Percentiles rank a stretch among this genome's conserved stretches.
phyloP scores from a whole-genome alignment of 164 flowering plant species.

The Chimonanthus salicifolius region DNA sequence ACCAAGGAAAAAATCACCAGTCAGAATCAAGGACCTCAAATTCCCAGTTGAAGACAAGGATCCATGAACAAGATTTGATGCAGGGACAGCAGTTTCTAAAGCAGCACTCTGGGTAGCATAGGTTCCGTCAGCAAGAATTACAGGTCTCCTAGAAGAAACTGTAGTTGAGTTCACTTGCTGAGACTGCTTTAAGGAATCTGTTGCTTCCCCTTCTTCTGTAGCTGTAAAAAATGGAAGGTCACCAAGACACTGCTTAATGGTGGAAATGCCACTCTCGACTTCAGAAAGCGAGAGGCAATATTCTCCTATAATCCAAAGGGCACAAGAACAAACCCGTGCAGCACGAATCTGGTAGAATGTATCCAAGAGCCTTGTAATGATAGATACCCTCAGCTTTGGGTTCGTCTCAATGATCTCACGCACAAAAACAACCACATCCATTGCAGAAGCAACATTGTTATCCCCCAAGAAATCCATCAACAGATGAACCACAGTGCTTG shows the following conservation, averaged over 20 bases:
- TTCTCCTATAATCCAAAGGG: conserved; percentile 93
- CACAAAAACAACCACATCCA: conserved; percentile 83
- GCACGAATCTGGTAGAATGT: conserved; percentile 90
- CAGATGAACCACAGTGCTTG: conserved; percentile 92
- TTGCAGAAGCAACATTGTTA: conserved; percentile 81
- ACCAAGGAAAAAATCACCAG: conserved; percentile 93
- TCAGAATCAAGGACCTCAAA: conserved; percentile 73
- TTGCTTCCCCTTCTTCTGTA: conserved; percentile 38
- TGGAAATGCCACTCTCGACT: conserved; percentile 74
- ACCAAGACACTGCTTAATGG: conserved; percentile 91
- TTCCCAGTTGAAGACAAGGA: conserved; percentile 66
- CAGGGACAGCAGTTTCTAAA: conserved; percentile 70
- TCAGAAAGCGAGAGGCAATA: conserved; percentile 92
- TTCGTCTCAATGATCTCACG: conserved; percentile 90
- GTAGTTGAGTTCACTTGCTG: conserved; percentile 57
- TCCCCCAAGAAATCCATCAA: conserved; percentile 98
- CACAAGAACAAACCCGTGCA: conserved; percentile 86
- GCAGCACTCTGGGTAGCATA: conserved; percentile 99
- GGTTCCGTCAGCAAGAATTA: conserved; percentile 94
- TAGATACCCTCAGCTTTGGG: conserved; percentile 82
- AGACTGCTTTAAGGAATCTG: conserved; percentile 52
- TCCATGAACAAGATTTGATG: conserved; percentile 73
- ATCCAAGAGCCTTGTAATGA: conserved; percentile 83
- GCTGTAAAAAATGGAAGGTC: conserved; percentile 79
- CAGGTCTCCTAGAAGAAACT: conserved; percentile 83